Conservation (phyloP, 2,329 filamentous ascomycete genomes). For the Alternaria hordeiaustralica region DNA sequence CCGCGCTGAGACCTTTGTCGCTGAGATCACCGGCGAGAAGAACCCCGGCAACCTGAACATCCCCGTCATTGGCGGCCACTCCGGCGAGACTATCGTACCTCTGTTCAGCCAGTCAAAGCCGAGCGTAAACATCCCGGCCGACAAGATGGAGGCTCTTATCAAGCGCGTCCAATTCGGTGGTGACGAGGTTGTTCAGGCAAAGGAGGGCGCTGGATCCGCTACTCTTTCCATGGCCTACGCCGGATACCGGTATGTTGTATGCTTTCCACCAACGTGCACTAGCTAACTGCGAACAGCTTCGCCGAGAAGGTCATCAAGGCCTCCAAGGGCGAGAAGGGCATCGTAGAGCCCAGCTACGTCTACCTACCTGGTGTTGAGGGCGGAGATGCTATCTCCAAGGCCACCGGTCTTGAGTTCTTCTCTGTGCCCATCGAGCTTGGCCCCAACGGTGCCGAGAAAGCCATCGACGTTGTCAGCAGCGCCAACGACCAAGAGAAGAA, state of each 20-base stretch:
- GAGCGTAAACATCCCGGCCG: constrained; percentile 77
- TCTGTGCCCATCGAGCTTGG: constrained; percentile 95
- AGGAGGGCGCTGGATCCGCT: constrained; percentile 88
- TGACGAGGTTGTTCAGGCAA: constrained; percentile 95
- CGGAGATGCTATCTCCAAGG: constrained; percentile 83
- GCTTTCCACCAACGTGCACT: not conserved
- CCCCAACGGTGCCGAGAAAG: constrained; percentile 84
- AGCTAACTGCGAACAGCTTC: constrained; percentile 61
- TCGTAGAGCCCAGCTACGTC: constrained; percentile 94
- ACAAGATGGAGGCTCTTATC: constrained; percentile 89
- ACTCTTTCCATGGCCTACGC: constrained; percentile 96
- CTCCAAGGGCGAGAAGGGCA: constrained; percentile 84
- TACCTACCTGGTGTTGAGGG: constrained; percentile 91
- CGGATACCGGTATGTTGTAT: constrained; percentile 66
- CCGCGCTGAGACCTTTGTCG: constrained; percentile 95
- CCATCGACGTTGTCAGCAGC: constrained; percentile 75
- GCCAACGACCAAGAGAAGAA: constrained; percentile 89
- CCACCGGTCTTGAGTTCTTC: constrained; percentile 88
- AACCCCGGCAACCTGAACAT: constrained; percentile 84
- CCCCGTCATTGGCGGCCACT: constrained; percentile 96
- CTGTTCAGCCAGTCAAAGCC: constrained; percentile 93
- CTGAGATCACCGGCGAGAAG: constrained; percentile 80
- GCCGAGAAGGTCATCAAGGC: constrained; percentile 94
- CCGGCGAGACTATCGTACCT: constrained; percentile 96
- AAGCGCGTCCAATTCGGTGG: constrained; percentile 97